phyloP scores from a whole-genome alignment of 352 stramenopile species.

The Phytopythium montanum region DNA sequence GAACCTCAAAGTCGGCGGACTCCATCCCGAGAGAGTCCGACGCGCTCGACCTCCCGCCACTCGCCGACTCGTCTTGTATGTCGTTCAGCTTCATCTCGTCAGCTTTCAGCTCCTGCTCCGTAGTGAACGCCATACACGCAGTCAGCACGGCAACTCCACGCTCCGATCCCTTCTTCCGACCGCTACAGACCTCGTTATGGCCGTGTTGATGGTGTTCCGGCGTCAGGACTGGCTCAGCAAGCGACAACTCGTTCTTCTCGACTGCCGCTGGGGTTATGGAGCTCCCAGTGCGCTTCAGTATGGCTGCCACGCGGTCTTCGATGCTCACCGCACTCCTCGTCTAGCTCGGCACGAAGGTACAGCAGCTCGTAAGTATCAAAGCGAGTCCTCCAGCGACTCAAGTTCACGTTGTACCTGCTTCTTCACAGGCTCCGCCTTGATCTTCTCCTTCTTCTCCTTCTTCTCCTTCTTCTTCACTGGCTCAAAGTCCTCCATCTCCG shows the following conservation, averaged over 20 bases:
- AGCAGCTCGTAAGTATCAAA: neutral
- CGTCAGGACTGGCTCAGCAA: neutral
- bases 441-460: slow-evolving; percentile 27
- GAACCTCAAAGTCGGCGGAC: slow-evolving; percentile 78
- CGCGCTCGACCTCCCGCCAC: slow-evolving; percentile 28
- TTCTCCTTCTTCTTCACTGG: slow-evolving; percentile 22
- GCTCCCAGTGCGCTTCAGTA: slow-evolving; percentile 75
- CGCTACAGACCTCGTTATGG: neutral
- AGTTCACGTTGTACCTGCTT: neutral
- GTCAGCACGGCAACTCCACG: neutral
- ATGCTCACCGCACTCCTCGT: slow-evolving; percentile 34
- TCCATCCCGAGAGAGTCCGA: slow-evolving; percentile 75
- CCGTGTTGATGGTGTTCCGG: neutral
- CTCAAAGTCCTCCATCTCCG: slow-evolving; percentile 11
- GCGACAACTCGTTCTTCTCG: slow-evolving; percentile 4
- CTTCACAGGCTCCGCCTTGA: slow-evolving; percentile 18
- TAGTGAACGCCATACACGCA: neutral
- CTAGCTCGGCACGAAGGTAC: slow-evolving; percentile 2
- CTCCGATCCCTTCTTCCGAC: neutral
- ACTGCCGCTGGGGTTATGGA: slow-evolving; percentile 10
- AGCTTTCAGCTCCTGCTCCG: neutral
- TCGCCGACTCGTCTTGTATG: slow-evolving; percentile 4
- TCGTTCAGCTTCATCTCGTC: neutral
- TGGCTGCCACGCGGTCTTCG: slow-evolving; percentile 72
- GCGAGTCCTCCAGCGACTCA: no score